Evolutionary conservation across 106 monocot genomes (phyloP).

Genomic region (Phalaenopsis equestris): DNA sequence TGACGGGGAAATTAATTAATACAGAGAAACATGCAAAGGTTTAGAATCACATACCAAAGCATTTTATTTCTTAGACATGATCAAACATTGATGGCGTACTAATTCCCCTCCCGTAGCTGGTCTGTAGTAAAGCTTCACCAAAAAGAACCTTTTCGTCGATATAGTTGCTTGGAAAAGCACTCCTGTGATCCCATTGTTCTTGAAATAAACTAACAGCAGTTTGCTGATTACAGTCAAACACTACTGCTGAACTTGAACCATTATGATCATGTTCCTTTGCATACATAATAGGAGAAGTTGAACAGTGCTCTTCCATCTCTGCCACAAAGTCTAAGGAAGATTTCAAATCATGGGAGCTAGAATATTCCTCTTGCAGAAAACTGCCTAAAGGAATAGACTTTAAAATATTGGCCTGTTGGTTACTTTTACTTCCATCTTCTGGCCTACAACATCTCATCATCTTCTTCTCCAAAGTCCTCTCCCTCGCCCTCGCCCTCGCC

Average conservation of each 20-base stretch:
- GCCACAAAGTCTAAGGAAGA: constrained; percentile 18
- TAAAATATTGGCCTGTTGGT: neutral
- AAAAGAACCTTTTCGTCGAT: neutral
- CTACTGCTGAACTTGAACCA: neutral
- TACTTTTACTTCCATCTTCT: neutral
- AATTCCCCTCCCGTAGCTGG: neutral
- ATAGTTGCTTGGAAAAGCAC: neutral
- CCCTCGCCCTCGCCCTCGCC: constrained; percentile 41
- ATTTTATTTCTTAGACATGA: neutral
- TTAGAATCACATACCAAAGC: neutral
- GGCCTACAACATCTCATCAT: neutral
- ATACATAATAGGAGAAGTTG: too few relatives aligned
- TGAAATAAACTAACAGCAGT: neutral
- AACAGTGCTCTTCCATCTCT: constrained; percentile 2
- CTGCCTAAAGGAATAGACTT: too few relatives aligned
- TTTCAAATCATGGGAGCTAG: constrained; percentile 8
- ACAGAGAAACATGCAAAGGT: neutral
- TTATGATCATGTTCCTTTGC: too few relatives aligned
- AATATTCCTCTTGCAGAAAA: too few relatives aligned
- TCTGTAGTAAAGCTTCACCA: neutral
- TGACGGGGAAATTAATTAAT: neutral
- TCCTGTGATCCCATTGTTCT: neutral
- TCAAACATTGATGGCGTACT: neutral
- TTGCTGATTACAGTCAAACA: neutral
- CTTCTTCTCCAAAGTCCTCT: constrained; percentile 44